These are phyloP conservation scores for Lepidium sativum DNA, from an alignment of 345 rosid species.

Conservation along the genomic window DNA sequence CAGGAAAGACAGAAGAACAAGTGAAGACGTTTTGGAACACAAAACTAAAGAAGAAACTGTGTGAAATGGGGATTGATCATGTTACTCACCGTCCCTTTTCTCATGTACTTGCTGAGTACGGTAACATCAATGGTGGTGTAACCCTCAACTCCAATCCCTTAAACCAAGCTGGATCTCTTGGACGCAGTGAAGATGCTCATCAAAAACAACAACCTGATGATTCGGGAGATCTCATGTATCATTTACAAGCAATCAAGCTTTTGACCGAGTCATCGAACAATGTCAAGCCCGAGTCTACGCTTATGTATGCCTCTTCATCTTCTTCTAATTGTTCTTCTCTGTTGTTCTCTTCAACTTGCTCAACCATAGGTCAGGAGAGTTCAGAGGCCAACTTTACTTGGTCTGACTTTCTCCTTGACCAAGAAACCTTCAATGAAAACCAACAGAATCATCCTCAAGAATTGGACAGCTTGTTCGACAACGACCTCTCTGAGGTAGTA, in stretches of 20 bases:
- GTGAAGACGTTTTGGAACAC: conserved; percentile 95
- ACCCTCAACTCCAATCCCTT: conserved; percentile 31
- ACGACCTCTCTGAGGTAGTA: conserved; percentile 26
- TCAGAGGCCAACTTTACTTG: conserved; percentile 45
- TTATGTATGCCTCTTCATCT: conserved; percentile 21
- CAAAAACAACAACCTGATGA: conserved; percentile 22
- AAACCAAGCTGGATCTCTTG: conserved; percentile 41
- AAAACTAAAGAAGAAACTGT: conserved; percentile 74
- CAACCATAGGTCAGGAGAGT: conserved; percentile 43
- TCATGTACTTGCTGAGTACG: conserved; percentile 80
- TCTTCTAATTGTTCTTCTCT: conserved; percentile 27
- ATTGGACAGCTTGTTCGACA: conserved; percentile 17
- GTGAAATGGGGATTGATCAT: conserved; percentile 93
- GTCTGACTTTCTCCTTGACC: conserved; percentile 78
- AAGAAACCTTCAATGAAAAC: conserved; percentile 22
- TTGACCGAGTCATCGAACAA: conserved; percentile 42
- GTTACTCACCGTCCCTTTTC: conserved; percentile 90
- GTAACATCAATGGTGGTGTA: conserved; percentile 52
- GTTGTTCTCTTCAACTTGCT: conserved; percentile 45
- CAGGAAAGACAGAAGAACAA: conserved; percentile 91
- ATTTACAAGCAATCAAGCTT: conserved; percentile 64
- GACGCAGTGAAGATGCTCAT: conserved; percentile 20
- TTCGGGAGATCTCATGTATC: conserved; percentile 58
- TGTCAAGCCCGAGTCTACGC: conserved; percentile 20
- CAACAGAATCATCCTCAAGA: conserved; percentile 26